Evolutionary conservation across 1,284 basidiomycete species (phyloP).

Genomic region (Cryptococcus hybrid): DNA sequence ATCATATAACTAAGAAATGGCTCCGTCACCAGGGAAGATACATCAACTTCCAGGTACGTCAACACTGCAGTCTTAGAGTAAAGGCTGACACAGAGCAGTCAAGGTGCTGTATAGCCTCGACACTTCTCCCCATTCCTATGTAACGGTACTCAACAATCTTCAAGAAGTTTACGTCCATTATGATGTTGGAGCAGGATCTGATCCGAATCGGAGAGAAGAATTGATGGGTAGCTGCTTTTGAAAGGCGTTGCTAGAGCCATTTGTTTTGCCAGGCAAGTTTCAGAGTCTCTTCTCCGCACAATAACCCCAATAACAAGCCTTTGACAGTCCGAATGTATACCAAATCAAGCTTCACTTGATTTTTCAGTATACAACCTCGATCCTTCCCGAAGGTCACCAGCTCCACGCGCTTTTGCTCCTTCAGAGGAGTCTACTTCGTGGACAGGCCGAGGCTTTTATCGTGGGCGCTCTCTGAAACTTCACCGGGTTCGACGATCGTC

Average conservation of each 20-base stretch:
- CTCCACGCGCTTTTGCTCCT: constrained; percentile 16
- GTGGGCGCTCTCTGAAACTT: constrained; percentile 35
- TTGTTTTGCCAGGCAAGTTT: constrained; percentile 42
- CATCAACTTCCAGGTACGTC: constrained; percentile 37
- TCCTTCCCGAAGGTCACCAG: constrained; percentile 13
- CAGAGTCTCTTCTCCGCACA: not conserved
- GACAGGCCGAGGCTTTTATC: constrained; percentile 45
- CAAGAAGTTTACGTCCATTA: constrained; percentile 44
- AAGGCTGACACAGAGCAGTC: constrained; percentile 22
- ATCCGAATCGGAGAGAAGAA: not conserved
- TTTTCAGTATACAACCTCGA: constrained; percentile 48
- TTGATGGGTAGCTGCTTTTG: constrained; percentile 35
- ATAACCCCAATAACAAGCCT: not conserved
- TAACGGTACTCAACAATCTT: constrained; percentile 34
- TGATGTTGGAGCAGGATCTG: not conserved
- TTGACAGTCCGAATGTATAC: constrained; percentile 40
- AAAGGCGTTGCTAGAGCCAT: constrained; percentile 39
- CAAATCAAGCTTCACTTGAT: constrained; percentile 31
- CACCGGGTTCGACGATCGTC: constrained; percentile 29
- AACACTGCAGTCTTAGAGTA: not conserved
- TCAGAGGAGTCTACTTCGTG: constrained; percentile 17
- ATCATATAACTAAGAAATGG: constrained; percentile 12
- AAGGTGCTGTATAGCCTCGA: constrained; percentile 46
- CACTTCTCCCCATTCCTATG: constrained; percentile 37
- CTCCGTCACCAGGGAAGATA: constrained; percentile 43